Evolutionary conservation across 106 monocot genomes (phyloP), one percentile per base, ranked within the genome.

Genomic region (Hemerocallis citrina): DNA sequence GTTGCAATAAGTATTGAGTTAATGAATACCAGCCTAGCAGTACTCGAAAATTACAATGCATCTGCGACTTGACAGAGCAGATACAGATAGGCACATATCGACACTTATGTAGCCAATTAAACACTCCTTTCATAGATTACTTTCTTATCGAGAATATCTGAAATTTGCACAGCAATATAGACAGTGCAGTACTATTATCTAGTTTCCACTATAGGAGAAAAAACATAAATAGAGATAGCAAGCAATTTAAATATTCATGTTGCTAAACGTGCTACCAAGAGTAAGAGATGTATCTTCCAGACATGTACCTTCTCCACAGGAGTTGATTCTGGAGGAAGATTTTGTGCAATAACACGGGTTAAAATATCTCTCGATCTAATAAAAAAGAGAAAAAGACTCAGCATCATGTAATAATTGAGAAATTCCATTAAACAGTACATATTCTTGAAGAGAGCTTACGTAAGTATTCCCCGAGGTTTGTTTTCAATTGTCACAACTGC

Each of bases 361-460:
- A 83, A 54, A 62, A 83, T 83, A 61, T 83, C 83, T 28, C 70
- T 78, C 72, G 83, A 78, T 43, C 83, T 83, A 40, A 66, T 55
- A 43, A 3, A 58, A 33, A 59, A 45, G 13, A 14, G n/a, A 27
- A 52, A 30, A 31, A 63, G 51, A 13, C 12, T 64, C 7, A 34
- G 31, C 10, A 63, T 41, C 21, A 27, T 17, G 37, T 7, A 19
- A 17, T 3, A 21, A 7, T 12, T 16, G 30, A 45, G 29, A 32
- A 44, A 64, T 46, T 63, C n/a, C 22, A 7, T 4, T 56, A 21
- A 44, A 55, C 21, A 42, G 6, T 34, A 55, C 23, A 59, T 52
- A 47, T 39, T 28, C 39, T 28, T 61, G 22, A 45, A 5, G 42
- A 52, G 9, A 47, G 28, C 70, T 71, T 64, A 83, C 83, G 78